Base-by-base conservation (phyloP, 179 eudicot species). In the Silene noctiflora region DNA sequence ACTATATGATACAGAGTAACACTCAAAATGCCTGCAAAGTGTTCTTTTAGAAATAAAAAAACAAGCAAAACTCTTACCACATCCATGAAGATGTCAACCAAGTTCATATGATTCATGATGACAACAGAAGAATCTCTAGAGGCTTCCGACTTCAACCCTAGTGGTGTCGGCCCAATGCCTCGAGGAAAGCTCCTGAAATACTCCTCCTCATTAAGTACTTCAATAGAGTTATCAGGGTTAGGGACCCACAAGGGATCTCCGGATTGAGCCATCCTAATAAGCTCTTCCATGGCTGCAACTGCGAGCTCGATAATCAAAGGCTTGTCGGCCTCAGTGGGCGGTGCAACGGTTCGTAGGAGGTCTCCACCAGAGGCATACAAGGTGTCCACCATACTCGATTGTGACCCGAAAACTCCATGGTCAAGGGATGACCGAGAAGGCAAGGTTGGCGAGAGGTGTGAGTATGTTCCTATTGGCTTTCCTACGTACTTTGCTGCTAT, bases 401-500 rank as follows among this genome's bases (percentile, higher is more conserved):
- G 89, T 48, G 91, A 80, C 56, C 88, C 89, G 27, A 87, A 92
- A 6, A 64, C 79, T 7, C 91, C 94, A 1, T 88, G 82, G 17
- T 92, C 96, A 42, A 86, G 89, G 8, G 88, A 72, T 7, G 85
- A 80, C 20, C 84, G 75, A 0, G 86, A 76, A 6, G 86, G 70
- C 12, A 87, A 78, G 85, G 64, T 77, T 75, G 33, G 87, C 59
- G 17, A 88, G 70, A 46, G 85, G 80, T 70, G 14, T 22, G 90
- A 83, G 76, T 87, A 90, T 4, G 87, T 71, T 19, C 78, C 88
- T 80, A 89, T 76, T 19, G 98, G 91, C 79, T 94, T 94, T 2
- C 98, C 97, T 58, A 94, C 97, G 67, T 94, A 94, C 78, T 92
- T 94, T 20, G 97, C 97, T 73, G 98, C 98, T 58, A 94, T 94